A percentile compares a stretch with the other conserved stretches of the same genome.
Evolutionary conservation across 257 asterid genomes (phyloP).

Genomic region (Gentiana straminea): DNA sequence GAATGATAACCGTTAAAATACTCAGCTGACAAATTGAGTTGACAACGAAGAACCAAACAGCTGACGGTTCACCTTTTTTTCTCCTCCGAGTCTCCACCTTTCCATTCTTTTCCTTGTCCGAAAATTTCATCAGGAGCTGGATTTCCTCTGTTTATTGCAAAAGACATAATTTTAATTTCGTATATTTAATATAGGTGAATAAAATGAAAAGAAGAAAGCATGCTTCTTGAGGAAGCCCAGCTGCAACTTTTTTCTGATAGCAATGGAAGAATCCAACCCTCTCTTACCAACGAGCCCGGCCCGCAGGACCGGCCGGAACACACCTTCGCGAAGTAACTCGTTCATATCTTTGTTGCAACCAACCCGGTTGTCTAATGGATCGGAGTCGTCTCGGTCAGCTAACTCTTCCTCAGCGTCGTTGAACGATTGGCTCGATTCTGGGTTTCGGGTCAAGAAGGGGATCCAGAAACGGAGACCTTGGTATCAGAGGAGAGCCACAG

Average conservation of each 20-base stretch:
- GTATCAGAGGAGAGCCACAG: conserved; percentile 25
- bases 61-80: background rate
- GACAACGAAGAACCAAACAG: background rate
- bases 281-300: conserved; percentile 2
- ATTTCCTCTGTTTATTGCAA: no score
- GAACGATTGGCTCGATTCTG: conserved; percentile 23
- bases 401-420: conserved; percentile 21
- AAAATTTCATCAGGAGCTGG: background rate
- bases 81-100: background rate
- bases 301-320: conserved; percentile 20
- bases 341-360: conserved; percentile 18
- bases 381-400: conserved; percentile 4
- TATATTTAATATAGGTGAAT: background rate
- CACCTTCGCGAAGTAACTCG: conserved; percentile 24
- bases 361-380: conserved; percentile 13
- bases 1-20: no score
- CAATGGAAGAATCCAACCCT: conserved; percentile 3
- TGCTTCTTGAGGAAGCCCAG: background rate
- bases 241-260: background rate
- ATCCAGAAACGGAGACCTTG: conserved; percentile 31
- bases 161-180: background rate
- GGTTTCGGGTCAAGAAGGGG: conserved; percentile 20
- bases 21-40: no score
- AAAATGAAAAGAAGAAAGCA: background rate
- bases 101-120: conserved; percentile 3